phyloP scores from a whole-genome alignment of 306 rosid species.

The Arachis hypogaea region DNA sequence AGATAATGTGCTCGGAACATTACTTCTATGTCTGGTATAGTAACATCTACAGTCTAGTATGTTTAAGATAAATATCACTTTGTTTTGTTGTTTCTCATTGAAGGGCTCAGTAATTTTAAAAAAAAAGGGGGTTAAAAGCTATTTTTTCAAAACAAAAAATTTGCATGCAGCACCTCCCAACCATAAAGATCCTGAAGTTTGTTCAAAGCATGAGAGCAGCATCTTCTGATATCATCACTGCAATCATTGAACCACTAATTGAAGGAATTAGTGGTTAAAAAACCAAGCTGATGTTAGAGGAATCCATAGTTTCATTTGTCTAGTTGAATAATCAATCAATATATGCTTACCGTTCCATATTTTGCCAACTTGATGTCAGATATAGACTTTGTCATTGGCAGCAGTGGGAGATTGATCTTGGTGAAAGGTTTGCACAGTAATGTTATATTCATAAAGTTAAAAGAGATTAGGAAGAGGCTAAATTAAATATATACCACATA shows the following conservation, averaged over 20 bases:
- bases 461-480: conserved; percentile 10
- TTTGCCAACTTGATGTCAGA: conserved; percentile 77
- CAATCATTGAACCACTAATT: conserved; percentile 97
- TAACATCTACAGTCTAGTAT: conserved; percentile 70
- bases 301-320: conserved; percentile 8
- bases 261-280: conserved; percentile 65
- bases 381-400: conserved; percentile 56
- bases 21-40: conserved; percentile 86
- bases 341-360: conserved; percentile 58
- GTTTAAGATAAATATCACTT: conserved; percentile 25
- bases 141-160: background rate
- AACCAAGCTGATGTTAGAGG: conserved; percentile 35
- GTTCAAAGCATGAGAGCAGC: conserved; percentile 67
- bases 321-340: conserved; percentile 11
- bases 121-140: background rate
- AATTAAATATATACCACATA: conserved; percentile 5
- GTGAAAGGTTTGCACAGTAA: conserved; percentile 47
- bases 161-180: conserved; percentile 67
- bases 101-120: background rate
- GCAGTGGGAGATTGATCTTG: conserved; percentile 65
- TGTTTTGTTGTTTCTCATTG: background rate
- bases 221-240: conserved; percentile 71
- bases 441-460: conserved; percentile 2
- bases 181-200: conserved; percentile 67
- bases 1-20: conserved; percentile 90